These are phyloP conservation scores for Ascochyta lentis DNA, from an alignment of 2,329 filamentous ascomycete genomes.

Conservation along the genomic window DNA sequence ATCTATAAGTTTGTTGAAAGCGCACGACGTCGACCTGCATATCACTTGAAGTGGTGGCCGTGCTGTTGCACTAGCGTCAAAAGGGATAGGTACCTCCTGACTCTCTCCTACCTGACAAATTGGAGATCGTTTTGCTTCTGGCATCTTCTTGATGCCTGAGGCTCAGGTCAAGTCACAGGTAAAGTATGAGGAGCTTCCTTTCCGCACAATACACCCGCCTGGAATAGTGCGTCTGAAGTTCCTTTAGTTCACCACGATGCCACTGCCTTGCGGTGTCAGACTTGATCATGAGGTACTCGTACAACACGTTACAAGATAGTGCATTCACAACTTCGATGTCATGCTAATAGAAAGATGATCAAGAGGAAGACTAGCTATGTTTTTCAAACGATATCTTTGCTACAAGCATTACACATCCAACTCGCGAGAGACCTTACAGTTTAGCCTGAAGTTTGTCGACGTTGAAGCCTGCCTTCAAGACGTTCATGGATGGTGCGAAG, in stretches of 20 bases:
- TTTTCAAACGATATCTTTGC: neutral
- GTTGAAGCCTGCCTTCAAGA: conserved; percentile 14
- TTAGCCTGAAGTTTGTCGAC: neutral
- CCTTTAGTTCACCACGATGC: no score
- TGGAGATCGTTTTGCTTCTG: neutral
- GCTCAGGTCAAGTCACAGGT: neutral
- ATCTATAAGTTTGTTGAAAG: conserved; percentile 25
- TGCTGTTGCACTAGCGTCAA: conserved; percentile 40
- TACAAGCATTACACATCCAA: neutral
- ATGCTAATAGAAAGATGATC: neutral
- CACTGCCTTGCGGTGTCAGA: no score
- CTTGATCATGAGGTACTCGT: no score
- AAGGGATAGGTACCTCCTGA: conserved; percentile 44
- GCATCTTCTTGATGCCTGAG: neutral
- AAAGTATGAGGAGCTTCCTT: neutral
- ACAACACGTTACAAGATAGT: no score
- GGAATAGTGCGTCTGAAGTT: no score
- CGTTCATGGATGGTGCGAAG: conserved; percentile 13
- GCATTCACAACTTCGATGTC: neutral
- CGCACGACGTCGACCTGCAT: conserved; percentile 41
- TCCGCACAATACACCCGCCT: neutral
- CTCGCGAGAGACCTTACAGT: neutral
- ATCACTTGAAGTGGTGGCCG: conserved; percentile 32
- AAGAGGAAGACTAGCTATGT: neutral
- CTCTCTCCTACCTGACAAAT: conserved; percentile 19